A percentile compares a stretch with the other conserved stretches of the same genome.
Conservation (phyloP, 2,329 filamentous ascomycete species). For the Xylariaceae sp. region DNA sequence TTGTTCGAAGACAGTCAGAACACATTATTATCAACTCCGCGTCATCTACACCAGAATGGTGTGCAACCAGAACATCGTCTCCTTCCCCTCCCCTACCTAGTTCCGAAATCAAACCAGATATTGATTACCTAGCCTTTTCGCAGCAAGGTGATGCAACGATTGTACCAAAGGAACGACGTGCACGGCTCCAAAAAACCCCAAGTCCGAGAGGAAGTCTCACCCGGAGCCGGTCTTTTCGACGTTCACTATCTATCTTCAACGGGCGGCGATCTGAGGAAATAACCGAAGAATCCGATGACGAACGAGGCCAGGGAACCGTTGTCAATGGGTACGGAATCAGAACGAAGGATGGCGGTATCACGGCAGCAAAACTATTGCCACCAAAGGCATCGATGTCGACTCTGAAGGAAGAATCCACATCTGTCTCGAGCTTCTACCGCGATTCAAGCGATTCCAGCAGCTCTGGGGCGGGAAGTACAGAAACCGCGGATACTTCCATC, state of each 20-base stretch:
- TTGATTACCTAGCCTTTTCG: constrained; percentile 55
- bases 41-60: constrained; percentile 9
- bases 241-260: constrained; percentile 39
- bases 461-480: constrained; percentile 22
- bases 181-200: constrained; percentile 10
- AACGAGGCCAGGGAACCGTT: constrained; percentile 53
- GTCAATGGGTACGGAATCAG: constrained; percentile 59
- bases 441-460: constrained; percentile 19
- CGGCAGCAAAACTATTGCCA: background rate
- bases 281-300: background rate
- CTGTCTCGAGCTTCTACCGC: constrained; percentile 14
- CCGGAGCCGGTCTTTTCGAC: constrained; percentile 39
- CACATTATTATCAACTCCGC: constrained; percentile 26
- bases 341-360: constrained; percentile 42
- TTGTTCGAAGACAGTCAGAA: constrained; percentile 37
- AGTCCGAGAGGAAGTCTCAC: constrained; percentile 33
- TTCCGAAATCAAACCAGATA: constrained; percentile 56
- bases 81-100: constrained; percentile 10
- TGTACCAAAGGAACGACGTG: constrained; percentile 5
- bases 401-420: constrained; percentile 6
- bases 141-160: constrained; percentile 34
- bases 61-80: constrained; percentile 1
- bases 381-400: background rate
- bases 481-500: constrained; percentile 26
- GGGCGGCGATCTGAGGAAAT: constrained; percentile 11